Percentiles rank a stretch among this genome's conserved stretches.
Conservation (phyloP, 257 asterid species). For the Lithospermum erythrorhizon region DNA sequence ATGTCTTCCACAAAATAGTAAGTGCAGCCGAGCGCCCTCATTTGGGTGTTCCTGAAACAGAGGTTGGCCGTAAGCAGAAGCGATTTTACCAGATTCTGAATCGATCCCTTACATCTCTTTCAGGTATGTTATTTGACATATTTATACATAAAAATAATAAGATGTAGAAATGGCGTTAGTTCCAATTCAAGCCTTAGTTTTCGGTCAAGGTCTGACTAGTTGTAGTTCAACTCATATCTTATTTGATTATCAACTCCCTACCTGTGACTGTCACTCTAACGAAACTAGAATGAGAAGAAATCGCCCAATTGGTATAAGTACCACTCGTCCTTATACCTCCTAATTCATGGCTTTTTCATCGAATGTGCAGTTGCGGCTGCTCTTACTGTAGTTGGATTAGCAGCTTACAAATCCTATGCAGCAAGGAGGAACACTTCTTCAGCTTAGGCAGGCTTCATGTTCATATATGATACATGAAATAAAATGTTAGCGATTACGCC, state of each 20-base stretch:
- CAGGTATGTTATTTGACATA: constrained; percentile 37
- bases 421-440: constrained; percentile 57
- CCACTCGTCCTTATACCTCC: background rate
- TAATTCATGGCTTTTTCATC: constrained; percentile 5
- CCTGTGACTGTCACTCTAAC: no score
- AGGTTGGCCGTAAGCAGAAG: constrained; percentile 59
- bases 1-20: constrained; percentile 65
- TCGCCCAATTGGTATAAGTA: no score
- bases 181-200: no score
- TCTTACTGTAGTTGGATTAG: constrained; percentile 67
- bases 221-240: no score
- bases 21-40: constrained; percentile 83
- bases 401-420: constrained; percentile 67
- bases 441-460: constrained; percentile 29
- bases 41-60: constrained; percentile 84
- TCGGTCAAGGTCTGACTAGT: no score
- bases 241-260: no score
- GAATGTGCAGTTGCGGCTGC: constrained; percentile 79
- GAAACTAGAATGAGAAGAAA: no score
- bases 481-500: background rate
- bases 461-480: background rate
- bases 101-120: constrained; percentile 52
- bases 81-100: constrained; percentile 46
- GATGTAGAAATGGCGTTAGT: background rate
- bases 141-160: background rate